A percentile compares a stretch with the other conserved stretches of the same genome.
These are phyloP conservation scores for Candida ponderosae DNA, from an alignment of 805 yeast species.

Conservation along the genomic window DNA sequence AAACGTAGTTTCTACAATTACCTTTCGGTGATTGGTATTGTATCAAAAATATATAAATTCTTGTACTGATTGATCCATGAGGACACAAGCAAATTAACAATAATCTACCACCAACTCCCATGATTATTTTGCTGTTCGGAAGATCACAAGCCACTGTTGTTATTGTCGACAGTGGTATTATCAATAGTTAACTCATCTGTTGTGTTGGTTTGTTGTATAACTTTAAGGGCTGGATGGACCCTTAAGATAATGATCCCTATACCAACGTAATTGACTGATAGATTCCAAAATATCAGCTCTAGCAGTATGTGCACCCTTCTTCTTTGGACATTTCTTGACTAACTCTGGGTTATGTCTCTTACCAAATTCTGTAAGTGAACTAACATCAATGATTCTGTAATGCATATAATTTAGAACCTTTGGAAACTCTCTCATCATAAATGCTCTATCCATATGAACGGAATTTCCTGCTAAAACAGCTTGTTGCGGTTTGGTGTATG, in stretches of 20 bases:
- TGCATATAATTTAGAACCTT: conserved; percentile 48
- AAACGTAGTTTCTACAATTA: too few relatives aligned
- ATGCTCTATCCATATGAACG: conserved; percentile 84
- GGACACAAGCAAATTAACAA: too few relatives aligned
- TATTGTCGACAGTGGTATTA: not conserved
- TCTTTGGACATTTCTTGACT: conserved; percentile 49
- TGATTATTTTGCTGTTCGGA: too few relatives aligned
- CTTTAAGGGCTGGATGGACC: conserved; percentile 5
- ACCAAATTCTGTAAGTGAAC: conserved; percentile 77
- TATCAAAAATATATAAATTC: too few relatives aligned
- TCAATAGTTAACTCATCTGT: not conserved
- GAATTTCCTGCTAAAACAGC: conserved; percentile 89
- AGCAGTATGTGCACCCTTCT: conserved; percentile 77
- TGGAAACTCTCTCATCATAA: conserved; percentile 82
- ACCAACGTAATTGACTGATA: conserved; percentile 76
- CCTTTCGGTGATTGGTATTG: too few relatives aligned
- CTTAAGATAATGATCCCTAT: conserved; percentile 54
- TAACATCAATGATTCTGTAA: conserved; percentile 86
- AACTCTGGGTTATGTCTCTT: conserved; percentile 66
- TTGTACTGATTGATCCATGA: too few relatives aligned
- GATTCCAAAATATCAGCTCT: conserved; percentile 83
- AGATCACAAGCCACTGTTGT: not conserved
- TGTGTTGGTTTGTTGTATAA: not conserved
- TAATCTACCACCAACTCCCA: too few relatives aligned
- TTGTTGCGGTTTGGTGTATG: conserved; percentile 41